Percentiles rank a stretch among this genome's conserved stretches.
Conservation (phyloP, 2,329 filamentous ascomycete genomes). For the Sclerotiophoma versabilis region DNA sequence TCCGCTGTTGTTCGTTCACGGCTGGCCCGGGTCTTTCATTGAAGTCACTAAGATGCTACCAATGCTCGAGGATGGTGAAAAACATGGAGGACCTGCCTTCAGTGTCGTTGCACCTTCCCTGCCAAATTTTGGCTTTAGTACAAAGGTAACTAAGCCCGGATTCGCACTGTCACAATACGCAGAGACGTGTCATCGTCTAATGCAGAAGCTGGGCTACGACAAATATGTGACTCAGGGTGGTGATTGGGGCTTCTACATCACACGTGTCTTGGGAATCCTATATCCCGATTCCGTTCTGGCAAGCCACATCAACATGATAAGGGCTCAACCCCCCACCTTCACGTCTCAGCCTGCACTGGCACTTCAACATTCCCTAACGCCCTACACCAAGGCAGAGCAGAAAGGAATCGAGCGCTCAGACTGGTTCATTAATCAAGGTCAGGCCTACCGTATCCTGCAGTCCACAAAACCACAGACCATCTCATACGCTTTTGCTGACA, state of each 20-base stretch:
- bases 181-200: constrained; percentile 70
- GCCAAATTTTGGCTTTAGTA: constrained; percentile 65
- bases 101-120: constrained; percentile 62
- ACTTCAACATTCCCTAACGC: constrained; percentile 61
- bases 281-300: constrained; percentile 67
- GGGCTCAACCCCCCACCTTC: constrained; percentile 50
- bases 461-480: constrained; percentile 76
- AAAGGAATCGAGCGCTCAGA: constrained; percentile 59
- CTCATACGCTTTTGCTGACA: constrained; percentile 72
- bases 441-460: constrained; percentile 67
- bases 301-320: constrained; percentile 68
- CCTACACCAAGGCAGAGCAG: constrained; percentile 62
- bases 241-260: constrained; percentile 74
- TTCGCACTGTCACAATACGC: constrained; percentile 68
- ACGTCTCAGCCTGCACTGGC: constrained; percentile 64
- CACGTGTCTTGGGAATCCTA: constrained; percentile 65
- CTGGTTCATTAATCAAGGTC: constrained; percentile 66
- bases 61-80: constrained; percentile 45
- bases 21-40: constrained; percentile 74
- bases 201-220: constrained; percentile 71
- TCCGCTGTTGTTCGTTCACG: constrained; percentile 72
- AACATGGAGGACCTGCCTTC: constrained; percentile 56
- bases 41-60: constrained; percentile 69
- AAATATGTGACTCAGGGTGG: constrained; percentile 67
- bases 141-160: constrained; percentile 59